These are phyloP conservation scores for Aphanomyces astaci DNA, from an alignment of 352 stramenopile genomes.

Conservation along the genomic window DNA sequence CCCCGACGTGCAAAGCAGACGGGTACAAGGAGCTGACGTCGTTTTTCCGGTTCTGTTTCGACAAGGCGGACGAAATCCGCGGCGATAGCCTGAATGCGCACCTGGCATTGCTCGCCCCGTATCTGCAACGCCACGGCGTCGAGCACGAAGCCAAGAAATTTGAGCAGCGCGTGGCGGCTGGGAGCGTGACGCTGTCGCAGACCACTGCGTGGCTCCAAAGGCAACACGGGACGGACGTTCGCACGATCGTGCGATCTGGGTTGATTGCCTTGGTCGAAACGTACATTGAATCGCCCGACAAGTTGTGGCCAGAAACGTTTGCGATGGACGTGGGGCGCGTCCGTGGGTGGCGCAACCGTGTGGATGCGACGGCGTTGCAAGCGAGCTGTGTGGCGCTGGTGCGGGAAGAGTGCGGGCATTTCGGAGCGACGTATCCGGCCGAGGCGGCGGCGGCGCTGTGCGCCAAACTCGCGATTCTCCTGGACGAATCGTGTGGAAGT, in stretches of 20 bases:
- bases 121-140: slow-evolving; percentile 48
- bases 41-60: slow-evolving; percentile 55
- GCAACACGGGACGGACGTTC: slow-evolving; percentile 37
- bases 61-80: slow-evolving; percentile 59
- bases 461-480: slow-evolving; percentile 28
- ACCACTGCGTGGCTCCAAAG: slow-evolving; percentile 45
- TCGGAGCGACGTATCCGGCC: not conserved
- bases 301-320: slow-evolving; percentile 58
- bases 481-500: slow-evolving; percentile 37
- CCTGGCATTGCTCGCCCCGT: slow-evolving; percentile 40
- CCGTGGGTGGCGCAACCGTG: slow-evolving; percentile 39
- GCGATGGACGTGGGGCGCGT: slow-evolving; percentile 46
- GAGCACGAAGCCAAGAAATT: slow-evolving; percentile 60
- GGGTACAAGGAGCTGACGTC: slow-evolving; percentile 30
- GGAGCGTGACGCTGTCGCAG: slow-evolving; percentile 27
- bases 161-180: slow-evolving; percentile 27
- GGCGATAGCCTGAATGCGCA: slow-evolving; percentile 56
- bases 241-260: slow-evolving; percentile 37
- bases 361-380: slow-evolving; percentile 52
- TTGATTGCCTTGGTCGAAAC: slow-evolving; percentile 43
- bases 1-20: slow-evolving; percentile 23
- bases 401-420: slow-evolving; percentile 45
- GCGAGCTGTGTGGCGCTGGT: slow-evolving; percentile 49
- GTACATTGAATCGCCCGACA: slow-evolving; percentile 50
- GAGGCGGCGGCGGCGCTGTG: slow-evolving; percentile 11